phyloP scores from a whole-genome alignment of 2,329 filamentous ascomycete species.

The Xylariaceae sp. region DNA sequence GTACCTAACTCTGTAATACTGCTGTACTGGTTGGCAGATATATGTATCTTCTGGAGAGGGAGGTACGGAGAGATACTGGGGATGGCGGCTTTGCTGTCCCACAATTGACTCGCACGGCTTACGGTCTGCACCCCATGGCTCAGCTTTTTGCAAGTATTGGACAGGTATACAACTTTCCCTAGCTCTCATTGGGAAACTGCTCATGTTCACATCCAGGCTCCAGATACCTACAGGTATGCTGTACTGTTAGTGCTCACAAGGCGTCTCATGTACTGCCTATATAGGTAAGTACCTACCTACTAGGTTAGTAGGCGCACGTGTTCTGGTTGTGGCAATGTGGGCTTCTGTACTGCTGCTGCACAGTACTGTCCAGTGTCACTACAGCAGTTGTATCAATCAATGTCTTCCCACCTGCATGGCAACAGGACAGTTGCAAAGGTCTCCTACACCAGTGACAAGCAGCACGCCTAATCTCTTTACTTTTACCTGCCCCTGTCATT shows the following conservation, averaged over 20 bases:
- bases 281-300: too few relatives aligned
- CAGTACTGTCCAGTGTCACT: too few relatives aligned
- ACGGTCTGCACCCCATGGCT: background rate
- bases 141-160: constrained; percentile 7
- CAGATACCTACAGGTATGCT: too few relatives aligned
- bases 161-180: constrained; percentile 14
- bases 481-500: constrained; percentile 10
- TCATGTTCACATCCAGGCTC: background rate
- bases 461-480: background rate
- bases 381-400: too few relatives aligned
- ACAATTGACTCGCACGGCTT: constrained; percentile 6
- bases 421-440: too few relatives aligned
- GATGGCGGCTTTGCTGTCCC: constrained; percentile 3
- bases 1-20: too few relatives aligned
- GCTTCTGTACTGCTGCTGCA: too few relatives aligned
- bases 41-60: background rate
- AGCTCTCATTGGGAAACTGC: background rate
- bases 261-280: too few relatives aligned
- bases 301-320: background rate
- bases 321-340: constrained; percentile 1
- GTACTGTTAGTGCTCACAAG: background rate
- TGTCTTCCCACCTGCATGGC: too few relatives aligned
- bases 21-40: too few relatives aligned
- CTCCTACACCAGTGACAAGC: background rate
- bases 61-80: constrained; percentile 6